Base-by-base conservation (phyloP, 73 alveolate genomes). In the Paramecium primaurelia region DNA sequence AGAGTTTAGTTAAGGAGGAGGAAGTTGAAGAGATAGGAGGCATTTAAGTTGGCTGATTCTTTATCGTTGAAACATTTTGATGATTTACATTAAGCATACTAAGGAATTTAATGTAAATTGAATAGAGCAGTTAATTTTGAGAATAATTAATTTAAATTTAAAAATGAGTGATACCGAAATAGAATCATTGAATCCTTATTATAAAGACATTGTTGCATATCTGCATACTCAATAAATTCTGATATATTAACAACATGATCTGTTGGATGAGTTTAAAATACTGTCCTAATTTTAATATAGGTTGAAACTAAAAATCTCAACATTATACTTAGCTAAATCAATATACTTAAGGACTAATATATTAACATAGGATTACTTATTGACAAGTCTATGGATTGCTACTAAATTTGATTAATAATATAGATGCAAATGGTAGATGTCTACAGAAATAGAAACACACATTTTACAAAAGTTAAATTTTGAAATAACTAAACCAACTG, bases 401-500 rank as follows among this genome's bases (percentile, higher is more conserved):
- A 34, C 84, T 32, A 64, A 64, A 64, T 64, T 12, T n/a, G 84
- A 64, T 28, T 12, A 64, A 34, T 64, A 64, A 34, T 51, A 64
- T 34, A 64, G 84, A 64, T 64, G 84, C 12, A 32, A 64, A 34
- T 64, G 84, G 84, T 9, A 64, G 26, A 64, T 64, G 84, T 34
- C 84, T 1, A 34, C 84, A 10, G 20, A 28, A 64, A 64, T 64
- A 25, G 84, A 64, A 64, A 64, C 84, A 28, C 51, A 64, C 28
- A 64, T 64, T 64, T 64, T 64, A 64, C 84, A 64, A 64, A 64
- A 64, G 22, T 64, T 64, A 64, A 64, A 64, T 64, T 64, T 64
- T 64, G 84, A 64, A 64, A 64, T 64, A 22, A 64, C 84, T 11
- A 64, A 64, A 64, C 84, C 84, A 64, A 64, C 84, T 28, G 84